Base-by-base conservation (phyloP, 202 grass and related monocot species). In the Setaria viridis region DNA sequence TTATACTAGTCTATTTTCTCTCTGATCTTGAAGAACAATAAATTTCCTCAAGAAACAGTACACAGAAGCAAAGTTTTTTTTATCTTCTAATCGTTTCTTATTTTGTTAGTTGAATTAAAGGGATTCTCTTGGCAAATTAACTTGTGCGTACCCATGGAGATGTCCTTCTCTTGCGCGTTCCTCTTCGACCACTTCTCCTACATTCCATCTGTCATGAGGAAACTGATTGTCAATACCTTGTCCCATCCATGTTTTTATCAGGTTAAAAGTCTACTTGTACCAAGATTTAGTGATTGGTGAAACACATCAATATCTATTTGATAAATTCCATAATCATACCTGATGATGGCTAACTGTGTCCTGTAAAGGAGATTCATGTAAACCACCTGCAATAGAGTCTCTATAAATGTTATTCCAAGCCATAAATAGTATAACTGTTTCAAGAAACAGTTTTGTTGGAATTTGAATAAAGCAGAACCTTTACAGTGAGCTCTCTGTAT, bases 381-480 rank as follows among this genome's bases (percentile, higher is more conserved):
- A 83, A 72, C 3, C 80, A 74, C 80, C 80, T 72, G 54, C 80
- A 60, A 41, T 2, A 47, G 68, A 58, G 62, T 16, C 4, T 83
- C 43, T 34, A 35, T 82, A 59, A 82, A 71, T 62, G 39, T 45
- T 30, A 21, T 58, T 82, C 41, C 55, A 72, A 21, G 42, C 16
- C 21, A 46, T 4, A 66, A 7, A 70, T 81, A 58, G 55, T 67
- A 41, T 4, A 41, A 41, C 39, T 41, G 39, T 41, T 41, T 41
- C 39, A 41, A 41, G 39, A 41, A 41, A 41, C 39, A 41, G 39
- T 41, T 41, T 41, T 41, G 5, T 41, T 41, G 39, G 37, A 39
- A 39, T 39, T 4, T 39, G 37, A 39, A 39, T 39, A 39, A 39
- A 39, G 37, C 37, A 39, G 37, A 39, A 39, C 37, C 4, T 39